phyloP scores from a whole-genome alignment of 179 eudicot genomes.

The Silene coronaria region DNA sequence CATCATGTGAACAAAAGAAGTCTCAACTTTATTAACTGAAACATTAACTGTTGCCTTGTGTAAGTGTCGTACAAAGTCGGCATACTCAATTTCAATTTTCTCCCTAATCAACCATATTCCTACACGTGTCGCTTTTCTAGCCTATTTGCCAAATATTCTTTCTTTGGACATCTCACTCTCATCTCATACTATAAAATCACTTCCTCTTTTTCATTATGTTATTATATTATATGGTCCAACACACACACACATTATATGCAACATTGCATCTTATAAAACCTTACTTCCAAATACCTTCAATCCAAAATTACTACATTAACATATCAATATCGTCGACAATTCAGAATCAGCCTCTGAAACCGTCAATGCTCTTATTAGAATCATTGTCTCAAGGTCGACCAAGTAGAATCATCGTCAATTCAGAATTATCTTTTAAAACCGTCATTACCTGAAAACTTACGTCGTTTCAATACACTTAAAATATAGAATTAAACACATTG shows the following conservation, averaged over 20 bases:
- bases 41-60: neutral
- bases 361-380: too few relatives aligned
- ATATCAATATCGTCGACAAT: too few relatives aligned
- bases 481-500: too few relatives aligned
- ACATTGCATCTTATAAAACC: neutral
- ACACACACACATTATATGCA: constrained; percentile 6
- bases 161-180: constrained; percentile 24
- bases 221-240: constrained; percentile 8
- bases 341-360: too few relatives aligned
- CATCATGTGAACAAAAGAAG: neutral
- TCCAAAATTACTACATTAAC: neutral
- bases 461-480: too few relatives aligned
- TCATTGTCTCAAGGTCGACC: too few relatives aligned
- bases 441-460: neutral
- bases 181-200: constrained; percentile 28
- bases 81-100: neutral
- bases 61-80: neutral
- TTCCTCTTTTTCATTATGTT: constrained; percentile 21
- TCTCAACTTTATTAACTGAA: neutral
- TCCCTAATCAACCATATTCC: constrained; percentile 25
- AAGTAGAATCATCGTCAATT: too few relatives aligned
- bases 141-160: neutral
- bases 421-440: neutral
- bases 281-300: too few relatives aligned
- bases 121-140: constrained; percentile 35